A percentile compares a stretch with the other conserved stretches of the same genome.
Evolutionary conservation across 306 rosid genomes (phyloP).

Genomic region (Trichosanthes truncata): DNA sequence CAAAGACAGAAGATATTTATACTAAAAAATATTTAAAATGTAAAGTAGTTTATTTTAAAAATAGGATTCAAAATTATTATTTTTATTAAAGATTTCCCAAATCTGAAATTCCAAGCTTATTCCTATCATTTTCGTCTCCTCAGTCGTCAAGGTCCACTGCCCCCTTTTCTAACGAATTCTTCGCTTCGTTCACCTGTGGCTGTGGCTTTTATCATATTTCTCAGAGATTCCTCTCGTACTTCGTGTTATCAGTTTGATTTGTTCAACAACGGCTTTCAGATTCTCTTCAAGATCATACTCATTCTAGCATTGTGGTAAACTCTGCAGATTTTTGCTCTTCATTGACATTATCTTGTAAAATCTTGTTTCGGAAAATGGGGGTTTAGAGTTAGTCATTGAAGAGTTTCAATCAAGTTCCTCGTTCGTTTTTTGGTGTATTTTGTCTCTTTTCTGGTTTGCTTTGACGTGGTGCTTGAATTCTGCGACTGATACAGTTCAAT

Average conservation of each 20-base stretch:
- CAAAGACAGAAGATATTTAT: too few species aligned
- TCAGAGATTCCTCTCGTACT: background rate
- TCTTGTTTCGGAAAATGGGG: background rate
- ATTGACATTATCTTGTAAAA: background rate
- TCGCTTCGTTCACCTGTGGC: background rate
- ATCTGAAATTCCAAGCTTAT: background rate
- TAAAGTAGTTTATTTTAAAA: too few species aligned
- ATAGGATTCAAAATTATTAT: background rate
- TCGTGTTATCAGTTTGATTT: background rate
- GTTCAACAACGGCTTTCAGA: background rate
- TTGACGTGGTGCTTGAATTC: background rate
- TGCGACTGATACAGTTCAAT: background rate
- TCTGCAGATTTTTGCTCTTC: background rate
- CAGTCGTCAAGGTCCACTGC: background rate
- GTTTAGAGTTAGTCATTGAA: background rate
- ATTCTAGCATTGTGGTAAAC: constrained; percentile 10
- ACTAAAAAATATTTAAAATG: too few species aligned
- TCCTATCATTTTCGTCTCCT: background rate
- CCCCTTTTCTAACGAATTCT: background rate
- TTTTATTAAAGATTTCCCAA: background rate
- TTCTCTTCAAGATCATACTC: too few species aligned
- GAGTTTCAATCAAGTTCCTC: background rate
- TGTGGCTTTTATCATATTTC: background rate
- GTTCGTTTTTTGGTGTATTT: background rate
- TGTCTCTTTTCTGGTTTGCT: background rate